Conservation (phyloP, 768 basidiomycete genomes). For the Albatrellus ellisii region DNA sequence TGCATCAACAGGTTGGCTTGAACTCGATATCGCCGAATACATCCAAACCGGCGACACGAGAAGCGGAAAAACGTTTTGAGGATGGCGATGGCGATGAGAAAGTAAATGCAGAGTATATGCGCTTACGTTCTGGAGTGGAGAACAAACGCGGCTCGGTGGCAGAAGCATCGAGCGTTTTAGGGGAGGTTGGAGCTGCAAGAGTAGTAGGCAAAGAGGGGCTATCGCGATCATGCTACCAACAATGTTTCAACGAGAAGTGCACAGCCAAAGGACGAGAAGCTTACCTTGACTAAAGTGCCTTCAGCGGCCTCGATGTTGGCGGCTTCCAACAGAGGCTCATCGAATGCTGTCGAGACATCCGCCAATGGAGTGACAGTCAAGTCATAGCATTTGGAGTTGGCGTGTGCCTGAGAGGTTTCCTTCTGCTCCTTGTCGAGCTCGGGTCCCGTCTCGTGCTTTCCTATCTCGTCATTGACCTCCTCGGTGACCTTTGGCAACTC, state of each 20-base stretch:
- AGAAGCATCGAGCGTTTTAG: neutral
- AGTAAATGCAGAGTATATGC: conserved; percentile 63
- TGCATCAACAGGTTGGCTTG: conserved; percentile 5
- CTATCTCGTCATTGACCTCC: conserved; percentile 49
- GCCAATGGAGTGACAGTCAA: conserved; percentile 68
- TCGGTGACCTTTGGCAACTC: conserved; percentile 16
- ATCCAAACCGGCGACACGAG: conserved; percentile 13
- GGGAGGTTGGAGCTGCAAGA: conserved; percentile 6
- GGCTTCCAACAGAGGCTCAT: conserved; percentile 15
- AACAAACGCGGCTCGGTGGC: conserved; percentile 22
- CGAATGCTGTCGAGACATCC: conserved; percentile 62
- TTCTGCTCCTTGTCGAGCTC: conserved; percentile 42
- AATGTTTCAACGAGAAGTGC: neutral
- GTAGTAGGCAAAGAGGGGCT: conserved; percentile 2
- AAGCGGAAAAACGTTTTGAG: conserved; percentile 33
- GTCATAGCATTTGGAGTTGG: conserved; percentile 70
- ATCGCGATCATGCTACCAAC: conserved; percentile 1
- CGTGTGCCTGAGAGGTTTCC: conserved; percentile 38
- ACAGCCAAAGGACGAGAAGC: neutral
- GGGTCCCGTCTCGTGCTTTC: too few species aligned
- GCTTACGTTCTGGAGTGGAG: conserved; percentile 63
- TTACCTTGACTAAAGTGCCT: too few species aligned
- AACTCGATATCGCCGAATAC: conserved; percentile 14
- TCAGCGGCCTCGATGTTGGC: neutral
- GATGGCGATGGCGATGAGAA: conserved; percentile 64